Evolutionary conservation across 1,139 yeast species (phyloP), one percentile per base, ranked within the genome.

Genomic region (Hemisphaericaspora xylofermentans): DNA sequence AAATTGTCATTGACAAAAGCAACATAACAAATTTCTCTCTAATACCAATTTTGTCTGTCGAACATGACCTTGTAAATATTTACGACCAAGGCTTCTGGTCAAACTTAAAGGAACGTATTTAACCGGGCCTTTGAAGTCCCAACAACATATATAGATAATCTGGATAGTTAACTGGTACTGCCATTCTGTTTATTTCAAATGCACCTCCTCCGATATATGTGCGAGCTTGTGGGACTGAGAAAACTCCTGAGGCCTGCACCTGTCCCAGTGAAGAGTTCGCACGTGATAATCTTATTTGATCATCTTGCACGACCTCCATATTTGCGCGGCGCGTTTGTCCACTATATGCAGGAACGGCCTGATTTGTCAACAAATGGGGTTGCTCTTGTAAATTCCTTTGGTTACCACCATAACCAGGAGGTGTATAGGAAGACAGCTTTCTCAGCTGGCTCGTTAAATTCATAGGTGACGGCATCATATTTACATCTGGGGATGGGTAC

Each of bases 41-140:
- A 33, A 46, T 35, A 9, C 53, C 55, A 34, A 63, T 82, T 1
- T 42, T 45, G 6, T 62, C 67, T 12, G 70, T 79, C 47, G 67
- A 64, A 35, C 36, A 44, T 1, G 82, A 80, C 16, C 53, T 88
- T 41, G 66, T 60, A 30, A 88, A 88, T 52, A 66, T 83, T 6
- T 87, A 88, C 57, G 95, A 88, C 53, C 51, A 50, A 6, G 95
- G 95, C 8, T 80, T 83, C 51, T 52, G 64, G 60, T 44, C 49
- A 0, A 84, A 85, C 52, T 45, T 80, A 8, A 56, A 46, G 30
- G 69, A 70, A 31, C 35, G 54, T 15, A 14, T 48, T n/a, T 16
- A 29, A 16, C 14, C 9, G 16, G 33, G 33, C 4, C 5, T 16
- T 29, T 16, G n/a, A 8, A 17, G 21, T 14, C 17, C 30, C 12